Conservation (phyloP, 768 basidiomycete genomes). For the Leucocoprinus birnbaumii region DNA sequence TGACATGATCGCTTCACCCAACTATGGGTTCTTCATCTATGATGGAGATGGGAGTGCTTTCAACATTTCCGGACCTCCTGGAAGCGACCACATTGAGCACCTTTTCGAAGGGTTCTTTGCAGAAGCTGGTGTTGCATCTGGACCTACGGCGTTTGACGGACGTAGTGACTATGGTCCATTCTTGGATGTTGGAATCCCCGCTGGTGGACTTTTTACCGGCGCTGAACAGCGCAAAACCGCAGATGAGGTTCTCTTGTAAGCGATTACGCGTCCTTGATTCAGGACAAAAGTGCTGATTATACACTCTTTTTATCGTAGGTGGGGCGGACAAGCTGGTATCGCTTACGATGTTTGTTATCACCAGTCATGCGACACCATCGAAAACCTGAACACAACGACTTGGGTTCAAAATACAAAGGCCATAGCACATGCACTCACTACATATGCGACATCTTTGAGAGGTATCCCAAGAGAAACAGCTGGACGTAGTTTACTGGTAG, state of each 20-base stretch:
- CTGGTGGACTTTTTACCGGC: constrained; percentile 28
- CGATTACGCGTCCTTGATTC: not conserved
- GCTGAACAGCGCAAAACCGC: constrained; percentile 26
- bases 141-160: constrained; percentile 22
- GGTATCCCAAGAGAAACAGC: constrained; percentile 17
- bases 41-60: constrained; percentile 28
- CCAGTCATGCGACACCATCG: constrained; percentile 23
- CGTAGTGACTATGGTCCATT: constrained; percentile 30
- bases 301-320: constrained; percentile 15
- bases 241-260: constrained; percentile 21
- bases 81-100: constrained; percentile 27
- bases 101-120: constrained; percentile 24
- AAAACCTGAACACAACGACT: constrained; percentile 22
- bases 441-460: constrained; percentile 21
- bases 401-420: constrained; percentile 23
- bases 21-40: constrained; percentile 25
- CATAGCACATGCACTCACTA: constrained; percentile 23
- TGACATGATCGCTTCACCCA: constrained; percentile 33
- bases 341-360: constrained; percentile 29
- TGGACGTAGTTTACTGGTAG: not conserved
- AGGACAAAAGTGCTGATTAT: no score
- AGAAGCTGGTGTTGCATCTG: constrained; percentile 17
- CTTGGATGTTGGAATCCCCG: constrained; percentile 26
- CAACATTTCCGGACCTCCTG: constrained; percentile 24
- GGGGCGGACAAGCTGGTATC: constrained; percentile 25